A percentile compares a stretch with the other conserved stretches of the same genome.
These are phyloP conservation scores for Pythium phragmiticola DNA, from an alignment of 352 stramenopile species.

Conservation along the genomic window DNA sequence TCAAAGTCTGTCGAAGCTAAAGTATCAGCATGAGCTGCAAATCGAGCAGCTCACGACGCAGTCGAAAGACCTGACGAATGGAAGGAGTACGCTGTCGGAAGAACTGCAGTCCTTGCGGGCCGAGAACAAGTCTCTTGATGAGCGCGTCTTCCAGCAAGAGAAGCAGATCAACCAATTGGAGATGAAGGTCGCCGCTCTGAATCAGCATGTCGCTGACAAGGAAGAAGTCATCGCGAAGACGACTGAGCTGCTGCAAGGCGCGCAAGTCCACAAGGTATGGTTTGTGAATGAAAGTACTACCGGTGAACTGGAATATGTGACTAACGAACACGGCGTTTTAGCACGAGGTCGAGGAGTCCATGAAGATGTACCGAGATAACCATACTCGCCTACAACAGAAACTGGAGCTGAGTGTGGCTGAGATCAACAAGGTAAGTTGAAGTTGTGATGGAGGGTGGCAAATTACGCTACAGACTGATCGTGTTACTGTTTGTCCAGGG, in stretches of 20 bases:
- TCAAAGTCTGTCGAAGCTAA: constrained; percentile 63
- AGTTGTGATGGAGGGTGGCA: background rate
- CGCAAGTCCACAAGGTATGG: constrained; percentile 61
- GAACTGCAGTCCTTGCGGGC: constrained; percentile 58
- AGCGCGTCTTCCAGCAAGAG: constrained; percentile 77
- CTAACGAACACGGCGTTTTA: constrained; percentile 10
- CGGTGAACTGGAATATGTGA: background rate
- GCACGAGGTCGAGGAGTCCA: constrained; percentile 81
- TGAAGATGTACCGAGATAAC: constrained; percentile 88
- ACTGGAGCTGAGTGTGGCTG: constrained; percentile 84
- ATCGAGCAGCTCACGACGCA: constrained; percentile 70
- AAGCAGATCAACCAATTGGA: constrained; percentile 83
- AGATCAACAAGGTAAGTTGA: constrained; percentile 86
- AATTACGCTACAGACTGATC: background rate
- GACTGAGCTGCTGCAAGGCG: constrained; percentile 60
- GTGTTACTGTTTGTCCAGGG: constrained; percentile 35
- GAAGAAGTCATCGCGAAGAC: constrained; percentile 75
- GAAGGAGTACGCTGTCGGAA: constrained; percentile 36
- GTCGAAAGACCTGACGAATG: constrained; percentile 52
- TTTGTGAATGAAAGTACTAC: background rate
- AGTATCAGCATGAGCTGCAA: constrained; percentile 79
- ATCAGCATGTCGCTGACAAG: constrained; percentile 80
- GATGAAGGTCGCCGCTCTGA: constrained; percentile 58
- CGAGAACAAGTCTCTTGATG: constrained; percentile 82
- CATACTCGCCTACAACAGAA: constrained; percentile 83